phyloP scores from a whole-genome alignment of 176 grass and related monocot genomes.

The Paspalum notatum region DNA sequence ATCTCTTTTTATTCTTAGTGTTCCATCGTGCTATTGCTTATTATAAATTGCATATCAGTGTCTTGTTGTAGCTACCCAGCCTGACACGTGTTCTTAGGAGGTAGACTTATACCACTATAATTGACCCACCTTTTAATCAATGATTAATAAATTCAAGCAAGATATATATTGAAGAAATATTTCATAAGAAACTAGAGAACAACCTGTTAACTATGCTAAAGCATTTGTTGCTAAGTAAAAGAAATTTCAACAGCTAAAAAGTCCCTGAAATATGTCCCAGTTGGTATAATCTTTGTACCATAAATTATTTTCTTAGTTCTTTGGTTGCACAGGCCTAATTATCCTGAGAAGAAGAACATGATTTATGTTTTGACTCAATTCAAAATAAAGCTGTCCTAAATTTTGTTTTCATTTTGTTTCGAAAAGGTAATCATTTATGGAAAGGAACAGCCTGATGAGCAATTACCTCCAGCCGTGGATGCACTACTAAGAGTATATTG shows the following conservation, averaged over 20 bases:
- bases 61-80: neutral
- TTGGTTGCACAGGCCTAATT: neutral
- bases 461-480: conserved; percentile 51
- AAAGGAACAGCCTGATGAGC: conserved; percentile 53
- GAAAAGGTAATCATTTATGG: conserved; percentile 58
- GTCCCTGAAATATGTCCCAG: neutral
- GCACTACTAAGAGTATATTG: conserved; percentile 56
- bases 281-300: neutral
- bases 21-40: neutral
- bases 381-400: conserved; percentile 6
- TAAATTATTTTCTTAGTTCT: conserved; percentile 6
- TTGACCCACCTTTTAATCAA: neutral
- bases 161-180: neutral
- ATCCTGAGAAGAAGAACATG: neutral
- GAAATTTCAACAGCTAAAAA: neutral
- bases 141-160: neutral
- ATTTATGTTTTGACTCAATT: conserved; percentile 22
- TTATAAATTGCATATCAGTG: neutral
- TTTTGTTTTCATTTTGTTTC: neutral
- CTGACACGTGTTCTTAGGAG: neutral
- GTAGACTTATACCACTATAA: neutral
- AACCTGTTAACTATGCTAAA: neutral
- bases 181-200: neutral
- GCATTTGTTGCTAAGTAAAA: neutral
- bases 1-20: neutral